Conservation (phyloP, 2,329 filamentous ascomycete species). For the Pseudogymnoascus sp. region DNA sequence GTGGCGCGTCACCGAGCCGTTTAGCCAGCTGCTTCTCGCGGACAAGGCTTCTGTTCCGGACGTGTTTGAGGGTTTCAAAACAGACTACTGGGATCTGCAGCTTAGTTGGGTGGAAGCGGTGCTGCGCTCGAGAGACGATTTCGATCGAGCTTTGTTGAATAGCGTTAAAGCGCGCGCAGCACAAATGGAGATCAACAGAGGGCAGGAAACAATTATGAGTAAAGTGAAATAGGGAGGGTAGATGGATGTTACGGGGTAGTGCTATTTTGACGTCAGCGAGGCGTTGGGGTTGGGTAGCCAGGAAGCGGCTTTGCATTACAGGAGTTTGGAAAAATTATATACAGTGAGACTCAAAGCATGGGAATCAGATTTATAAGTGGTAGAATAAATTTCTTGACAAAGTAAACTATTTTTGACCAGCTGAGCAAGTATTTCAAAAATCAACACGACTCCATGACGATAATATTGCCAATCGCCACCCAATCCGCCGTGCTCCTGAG, state of each 20-base stretch:
- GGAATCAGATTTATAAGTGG: background rate
- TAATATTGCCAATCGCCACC: background rate
- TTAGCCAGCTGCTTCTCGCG: slow-evolving; percentile 69
- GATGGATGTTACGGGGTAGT: background rate
- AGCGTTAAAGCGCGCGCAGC: slow-evolving; percentile 83
- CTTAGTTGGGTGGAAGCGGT: slow-evolving; percentile 95
- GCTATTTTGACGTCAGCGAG: background rate
- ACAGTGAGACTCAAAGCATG: background rate
- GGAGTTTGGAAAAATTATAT: background rate
- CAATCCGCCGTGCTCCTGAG: background rate
- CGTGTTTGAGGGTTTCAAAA: slow-evolving; percentile 77
- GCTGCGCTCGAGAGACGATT: slow-evolving; percentile 79
- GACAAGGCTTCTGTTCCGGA: slow-evolving; percentile 66
- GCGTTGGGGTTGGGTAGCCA: slow-evolving; percentile 1
- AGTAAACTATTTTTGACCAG: background rate
- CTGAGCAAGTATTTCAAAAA: background rate
- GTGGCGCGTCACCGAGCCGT: slow-evolving; percentile 83
- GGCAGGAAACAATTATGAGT: slow-evolving; percentile 87
- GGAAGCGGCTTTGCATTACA: background rate
- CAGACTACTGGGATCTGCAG: slow-evolving; percentile 84
- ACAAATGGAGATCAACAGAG: slow-evolving; percentile 71
- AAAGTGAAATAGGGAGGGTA: slow-evolving; percentile 59
- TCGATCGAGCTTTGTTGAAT: slow-evolving; percentile 83
- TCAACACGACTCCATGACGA: background rate
- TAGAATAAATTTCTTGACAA: background rate